Evolutionary conservation across 2,329 filamentous ascomycete species (phyloP), one percentile per base, ranked within the genome.

Genomic region (Ceratocystis lukuohia): DNA sequence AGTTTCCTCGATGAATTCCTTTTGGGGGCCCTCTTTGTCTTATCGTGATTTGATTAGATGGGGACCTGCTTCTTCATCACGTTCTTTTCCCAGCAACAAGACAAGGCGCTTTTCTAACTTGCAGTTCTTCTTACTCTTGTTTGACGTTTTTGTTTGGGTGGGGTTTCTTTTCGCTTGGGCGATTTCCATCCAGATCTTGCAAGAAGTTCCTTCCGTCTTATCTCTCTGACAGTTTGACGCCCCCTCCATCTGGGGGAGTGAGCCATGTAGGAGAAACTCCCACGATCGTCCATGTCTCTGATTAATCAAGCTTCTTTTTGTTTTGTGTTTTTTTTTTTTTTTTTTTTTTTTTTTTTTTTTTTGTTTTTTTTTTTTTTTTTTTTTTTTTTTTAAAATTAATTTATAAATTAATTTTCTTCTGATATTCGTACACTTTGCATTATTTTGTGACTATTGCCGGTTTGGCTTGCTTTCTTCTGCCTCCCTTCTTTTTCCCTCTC

Each of bases 141-240:
- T 41, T 5, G 15, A 15, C 10, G 37, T 41, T 41, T 15, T 41
- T 41, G 33, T 10, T 37, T 37, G 33, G 33, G 33, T 10, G 7
- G 17, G 46, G 46, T 22, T 50, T 17, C 6, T 22, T 50, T 22
- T 22, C 17, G n/a, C 17, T 48, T 17, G 46, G 17, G 46, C 12
- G 7, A 25, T 50, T 50, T 7, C 46, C 46, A 41, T 41, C 17
- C 2, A 3, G 17, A 20, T 50, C 46, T 50, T 15, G 37, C 46
- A 50, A 20, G n/a, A 22, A 20, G 46, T 50, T 50, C 20, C 46
- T 30, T 57, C 22, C 53, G 10, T 57, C 53, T 57, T 57, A 57
- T 57, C 53, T 57, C 28, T 33, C 53, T 57, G 53, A 57, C 53
- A 57, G 53, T 30, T 57, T 57, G 53, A 50, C 46, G 37, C 37